phyloP scores from a whole-genome alignment of 2,329 filamentous ascomycete genomes.

The Penicillium sp. region DNA sequence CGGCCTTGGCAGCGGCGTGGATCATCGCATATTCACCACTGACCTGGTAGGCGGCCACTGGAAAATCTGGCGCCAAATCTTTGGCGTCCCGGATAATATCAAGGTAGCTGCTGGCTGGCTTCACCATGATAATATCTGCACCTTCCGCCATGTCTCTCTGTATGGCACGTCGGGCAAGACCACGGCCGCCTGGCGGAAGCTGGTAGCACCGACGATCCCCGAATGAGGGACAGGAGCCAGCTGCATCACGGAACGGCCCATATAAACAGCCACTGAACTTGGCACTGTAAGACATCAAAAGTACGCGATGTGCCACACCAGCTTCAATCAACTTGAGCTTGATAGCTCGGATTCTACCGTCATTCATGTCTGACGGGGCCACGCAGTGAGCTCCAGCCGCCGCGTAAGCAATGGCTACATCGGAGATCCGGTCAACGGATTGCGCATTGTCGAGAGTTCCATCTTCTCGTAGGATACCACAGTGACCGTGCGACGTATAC shows the following conservation, averaged over 20 bases:
- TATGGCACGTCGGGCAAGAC: slow-evolving; percentile 87
- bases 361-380: slow-evolving; percentile 98
- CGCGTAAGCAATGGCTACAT: slow-evolving; percentile 98
- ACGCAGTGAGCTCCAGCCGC: slow-evolving; percentile 93
- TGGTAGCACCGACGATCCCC: slow-evolving; percentile 97
- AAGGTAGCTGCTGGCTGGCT: slow-evolving; percentile 91
- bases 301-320: slow-evolving; percentile 83
- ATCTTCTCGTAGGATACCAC: slow-evolving; percentile 90
- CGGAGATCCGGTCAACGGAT: slow-evolving; percentile 89
- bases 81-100: slow-evolving; percentile 98
- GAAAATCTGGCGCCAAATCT: slow-evolving; percentile 86
- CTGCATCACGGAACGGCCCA: slow-evolving; percentile 94
- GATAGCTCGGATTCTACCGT: slow-evolving; percentile 93
- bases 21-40: slow-evolving; percentile 98
- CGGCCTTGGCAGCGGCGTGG: slow-evolving; percentile 89
- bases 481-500: slow-evolving; percentile 97
- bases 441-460: slow-evolving; percentile 88
- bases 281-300: slow-evolving; percentile 96
- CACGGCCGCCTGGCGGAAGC: slow-evolving; percentile 85
- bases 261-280: slow-evolving; percentile 98
- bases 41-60: slow-evolving; percentile 93
- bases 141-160: slow-evolving; percentile 86
- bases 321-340: slow-evolving; percentile 97
- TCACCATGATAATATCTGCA: slow-evolving; percentile 98
- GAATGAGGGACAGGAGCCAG: slow-evolving; percentile 84